These are phyloP conservation scores for Sporothrix humicola DNA, from an alignment of 2,329 filamentous ascomycete genomes.

Conservation along the genomic window DNA sequence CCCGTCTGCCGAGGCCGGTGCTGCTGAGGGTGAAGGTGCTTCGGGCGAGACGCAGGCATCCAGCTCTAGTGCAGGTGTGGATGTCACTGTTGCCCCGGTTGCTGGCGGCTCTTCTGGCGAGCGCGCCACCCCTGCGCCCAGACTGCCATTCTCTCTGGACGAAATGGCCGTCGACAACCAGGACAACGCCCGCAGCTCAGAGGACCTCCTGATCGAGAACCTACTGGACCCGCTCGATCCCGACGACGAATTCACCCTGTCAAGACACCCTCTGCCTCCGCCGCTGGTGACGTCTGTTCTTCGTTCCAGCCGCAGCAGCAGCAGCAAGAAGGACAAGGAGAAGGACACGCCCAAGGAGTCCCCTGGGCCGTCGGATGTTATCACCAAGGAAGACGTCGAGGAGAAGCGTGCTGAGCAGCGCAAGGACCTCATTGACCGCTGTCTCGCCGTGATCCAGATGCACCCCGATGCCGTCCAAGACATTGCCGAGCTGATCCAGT, in stretches of 20 bases:
- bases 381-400: slow-evolving; percentile 77
- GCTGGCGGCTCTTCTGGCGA: background rate
- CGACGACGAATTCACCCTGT: background rate
- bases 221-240: background rate
- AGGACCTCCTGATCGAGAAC: slow-evolving; percentile 33
- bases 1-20: background rate
- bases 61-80: background rate
- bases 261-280: slow-evolving; percentile 8
- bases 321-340: slow-evolving; percentile 22
- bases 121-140: slow-evolving; percentile 30
- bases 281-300: background rate
- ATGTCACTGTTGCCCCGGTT: slow-evolving; percentile 16
- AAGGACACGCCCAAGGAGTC: slow-evolving; percentile 37
- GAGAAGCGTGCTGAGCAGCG: slow-evolving; percentile 74
- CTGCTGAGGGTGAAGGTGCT: background rate
- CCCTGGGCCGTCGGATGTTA: slow-evolving; percentile 41
- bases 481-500: slow-evolving; percentile 66
- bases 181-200: slow-evolving; percentile 36
- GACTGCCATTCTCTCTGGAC: slow-evolving; percentile 37
- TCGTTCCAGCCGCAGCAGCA: background rate
- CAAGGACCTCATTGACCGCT: slow-evolving; percentile 82
- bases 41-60: background rate
- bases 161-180: slow-evolving; percentile 45
- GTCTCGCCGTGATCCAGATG: slow-evolving; percentile 84
- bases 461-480: slow-evolving; percentile 91